phyloP scores from a whole-genome alignment of 805 yeast species.

The Suhomyces pyralidae region DNA sequence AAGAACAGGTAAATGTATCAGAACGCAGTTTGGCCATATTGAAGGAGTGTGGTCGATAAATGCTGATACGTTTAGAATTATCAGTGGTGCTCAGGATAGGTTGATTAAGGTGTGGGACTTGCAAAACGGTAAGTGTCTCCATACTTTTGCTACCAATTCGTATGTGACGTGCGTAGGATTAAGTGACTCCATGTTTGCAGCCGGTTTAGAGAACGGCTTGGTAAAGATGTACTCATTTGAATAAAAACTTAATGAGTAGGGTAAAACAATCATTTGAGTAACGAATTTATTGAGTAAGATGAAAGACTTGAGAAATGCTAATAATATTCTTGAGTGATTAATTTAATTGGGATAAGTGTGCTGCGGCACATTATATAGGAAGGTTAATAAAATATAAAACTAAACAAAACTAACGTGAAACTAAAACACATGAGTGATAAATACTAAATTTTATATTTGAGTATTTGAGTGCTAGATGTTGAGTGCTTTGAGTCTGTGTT shows the following conservation, averaged over 20 bases:
- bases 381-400: too few relatives aligned
- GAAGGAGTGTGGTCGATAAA: slow-evolving; percentile 98
- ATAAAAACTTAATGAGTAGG: slow-evolving; percentile 7
- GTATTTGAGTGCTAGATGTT: too few relatives aligned
- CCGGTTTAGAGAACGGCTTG: slow-evolving; percentile 85
- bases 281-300: not conserved
- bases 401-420: too few relatives aligned
- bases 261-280: slow-evolving; percentile 60
- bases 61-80: slow-evolving; percentile 91
- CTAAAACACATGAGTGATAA: too few relatives aligned
- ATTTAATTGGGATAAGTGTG: too few relatives aligned
- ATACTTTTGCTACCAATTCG: slow-evolving; percentile 77
- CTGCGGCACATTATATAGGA: not conserved
- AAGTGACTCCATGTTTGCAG: slow-evolving; percentile 85
- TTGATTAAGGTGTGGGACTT: slow-evolving; percentile 92
- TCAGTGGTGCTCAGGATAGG: slow-evolving; percentile 92
- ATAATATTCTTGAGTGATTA: too few relatives aligned
- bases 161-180: slow-evolving; percentile 69
- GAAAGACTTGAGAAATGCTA: too few relatives aligned
- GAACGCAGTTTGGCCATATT: slow-evolving; percentile 96
- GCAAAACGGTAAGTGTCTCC: slow-evolving; percentile 91
- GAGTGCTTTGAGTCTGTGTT: too few relatives aligned
- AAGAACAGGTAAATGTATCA: slow-evolving; percentile 76
- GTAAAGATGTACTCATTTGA: slow-evolving; percentile 86
- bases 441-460: too few relatives aligned